Base-by-base conservation (phyloP, 768 basidiomycete species). In the Lactarius psammicola region DNA sequence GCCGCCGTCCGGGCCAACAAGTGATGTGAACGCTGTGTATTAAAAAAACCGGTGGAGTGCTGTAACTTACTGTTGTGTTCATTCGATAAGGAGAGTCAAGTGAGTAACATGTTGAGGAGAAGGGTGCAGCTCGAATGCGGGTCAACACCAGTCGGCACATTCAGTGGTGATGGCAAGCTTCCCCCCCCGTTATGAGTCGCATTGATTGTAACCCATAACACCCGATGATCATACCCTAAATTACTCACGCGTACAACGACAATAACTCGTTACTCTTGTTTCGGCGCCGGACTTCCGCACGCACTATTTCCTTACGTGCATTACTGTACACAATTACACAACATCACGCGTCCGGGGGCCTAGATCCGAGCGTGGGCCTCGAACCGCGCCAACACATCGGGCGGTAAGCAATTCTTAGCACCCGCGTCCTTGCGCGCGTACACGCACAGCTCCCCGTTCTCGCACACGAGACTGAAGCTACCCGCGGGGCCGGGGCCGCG, bases 381-480 rank as follows among this genome's bases (percentile, higher is more conserved):
- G 7, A 67, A 67, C 15, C 66, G 61, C 20, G 40, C 40, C 20
- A 30, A 44, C 40, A 67, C 57, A 18, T 63, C 61, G 1, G 40
- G 49, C 2, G 61, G 66, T 57, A 67, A 23, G 38, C 57, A 63
- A 33, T 42, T 62, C 66, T 42, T 63, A 26, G 26, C 31, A 1
- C 26, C 60, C 26, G 49, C 23, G 26, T 26, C 49, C 49, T 30
- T 49, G 3, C 65, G 61, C 4, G 17, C 65, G 28, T 67, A 67
- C 42, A 33, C 66, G 8, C 57, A 26, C 42, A 67, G 18, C 49
- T 44, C 1, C 1, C 66, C 62, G 8, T 33, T 11, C 28, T 59
- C 56, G 42, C 61, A 63, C 33, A 67, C 40, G 2, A 67, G 51
- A 31, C 66, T 63, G 40, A 67, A 63, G 20, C 57, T 46, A 26